Evolutionary conservation across 73 alveolate species (phyloP).

Genomic region (Stentor coeruleus): DNA sequence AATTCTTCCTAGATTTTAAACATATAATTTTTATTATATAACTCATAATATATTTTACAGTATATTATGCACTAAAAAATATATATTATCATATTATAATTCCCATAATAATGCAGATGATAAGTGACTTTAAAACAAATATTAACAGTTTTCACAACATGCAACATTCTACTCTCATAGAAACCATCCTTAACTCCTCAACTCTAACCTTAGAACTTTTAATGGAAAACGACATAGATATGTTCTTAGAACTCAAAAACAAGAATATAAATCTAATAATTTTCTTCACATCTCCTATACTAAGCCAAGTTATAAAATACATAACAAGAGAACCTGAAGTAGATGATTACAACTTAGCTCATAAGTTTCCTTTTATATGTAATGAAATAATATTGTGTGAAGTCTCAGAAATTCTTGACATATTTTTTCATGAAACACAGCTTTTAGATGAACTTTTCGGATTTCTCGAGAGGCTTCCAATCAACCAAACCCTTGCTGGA

Average conservation of each 20-base stretch:
- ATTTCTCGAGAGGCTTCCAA: background rate
- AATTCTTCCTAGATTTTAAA: no score
- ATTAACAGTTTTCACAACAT: background rate
- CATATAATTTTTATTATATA: no score
- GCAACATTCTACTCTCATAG: background rate
- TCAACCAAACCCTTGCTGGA: background rate
- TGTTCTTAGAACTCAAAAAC: background rate
- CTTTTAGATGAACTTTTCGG: background rate
- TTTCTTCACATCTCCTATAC: background rate
- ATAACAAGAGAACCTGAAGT: background rate
- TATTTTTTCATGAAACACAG: background rate
- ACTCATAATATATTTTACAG: no score
- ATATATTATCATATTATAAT: no score
- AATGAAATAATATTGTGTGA: background rate
- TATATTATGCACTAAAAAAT: no score
- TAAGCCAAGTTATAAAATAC: background rate
- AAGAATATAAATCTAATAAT: background rate
- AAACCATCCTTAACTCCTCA: background rate
- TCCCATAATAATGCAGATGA: constrained; percentile 11
- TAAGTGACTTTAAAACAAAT: background rate
- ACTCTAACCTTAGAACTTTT: background rate
- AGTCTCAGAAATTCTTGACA: background rate
- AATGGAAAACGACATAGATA: background rate
- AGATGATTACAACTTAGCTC: background rate
- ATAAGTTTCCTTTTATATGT: background rate